Evolutionary conservation across 495 filamentous ascomycete species (phyloP), one percentile per base, ranked within the genome.

Genomic region (Mytilinidion resinicola): DNA sequence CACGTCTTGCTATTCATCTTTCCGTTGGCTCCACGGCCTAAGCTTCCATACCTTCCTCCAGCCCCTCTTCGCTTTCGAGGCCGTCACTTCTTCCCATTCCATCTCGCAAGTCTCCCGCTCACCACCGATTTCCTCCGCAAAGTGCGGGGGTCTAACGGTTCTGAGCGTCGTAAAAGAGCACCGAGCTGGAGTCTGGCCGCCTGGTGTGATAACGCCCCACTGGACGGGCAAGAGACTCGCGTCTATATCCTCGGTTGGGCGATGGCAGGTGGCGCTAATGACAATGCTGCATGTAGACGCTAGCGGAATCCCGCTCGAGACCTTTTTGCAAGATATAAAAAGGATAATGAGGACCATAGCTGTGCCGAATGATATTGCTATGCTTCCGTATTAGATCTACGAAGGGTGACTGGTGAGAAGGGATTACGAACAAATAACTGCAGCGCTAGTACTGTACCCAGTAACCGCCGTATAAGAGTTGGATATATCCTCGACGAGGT

Each of bases 231-330:
- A 37, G 9, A 44, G 33, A 15, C 17, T 17, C 9, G 62, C 62
- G 42, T 60, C 43, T 5, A 25, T 41, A 56, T 64, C 62, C 6
- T 61, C 48, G 1, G 10, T 15, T 14, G 62, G 62, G 9, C 8
- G 52, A 38, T 64, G 62, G 34, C 62, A 64, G 3, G 57, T 43
- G 1, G 62, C 62, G 38, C 43, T 48, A 10, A 64, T 61, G 0
- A 46, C 58, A 1, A 53, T 8, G 37, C 62, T 64, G 49, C 48
- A 57, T 4, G 42, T 56, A 1, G n/a, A 17, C 0, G 54, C 57
- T 6, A 64, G 19, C 7, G 58, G 62, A 15, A 61, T 56, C 5
- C 33, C 51, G 12, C 10, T 6, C 30, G 36, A 15, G 11, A 9
- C 6, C 9, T 3, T 8, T 14, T 38, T 35, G 25, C 25, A 30